Percentiles rank a stretch among this genome's conserved stretches.
phyloP scores from a whole-genome alignment of 2,329 filamentous ascomycete genomes.

The Alternaria tenuissima region DNA sequence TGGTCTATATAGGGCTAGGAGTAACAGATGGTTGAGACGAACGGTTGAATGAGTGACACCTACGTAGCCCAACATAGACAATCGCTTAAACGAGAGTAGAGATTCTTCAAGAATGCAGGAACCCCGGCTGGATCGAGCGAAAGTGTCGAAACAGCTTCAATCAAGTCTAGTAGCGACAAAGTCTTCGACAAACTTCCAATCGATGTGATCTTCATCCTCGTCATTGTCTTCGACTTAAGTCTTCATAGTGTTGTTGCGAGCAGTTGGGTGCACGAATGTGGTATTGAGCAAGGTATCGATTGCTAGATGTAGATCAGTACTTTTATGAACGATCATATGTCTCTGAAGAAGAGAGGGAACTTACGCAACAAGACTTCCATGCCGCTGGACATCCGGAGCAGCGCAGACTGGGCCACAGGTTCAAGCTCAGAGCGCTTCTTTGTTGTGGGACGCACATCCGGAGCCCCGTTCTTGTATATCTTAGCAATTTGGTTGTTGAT shows the following conservation, averaged over 20 bases:
- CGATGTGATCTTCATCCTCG: neutral
- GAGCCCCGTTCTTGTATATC: neutral
- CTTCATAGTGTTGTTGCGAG: conserved; percentile 3
- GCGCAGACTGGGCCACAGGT: neutral
- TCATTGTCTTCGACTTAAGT: neutral
- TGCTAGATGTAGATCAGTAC: neutral
- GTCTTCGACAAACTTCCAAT: neutral
- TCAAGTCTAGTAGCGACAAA: neutral
- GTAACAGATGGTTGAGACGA: neutral
- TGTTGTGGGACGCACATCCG: neutral
- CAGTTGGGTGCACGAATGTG: neutral
- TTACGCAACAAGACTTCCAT: neutral
- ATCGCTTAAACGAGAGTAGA: neutral
- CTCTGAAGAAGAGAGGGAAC: neutral
- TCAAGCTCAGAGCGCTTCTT: conserved; percentile 2
- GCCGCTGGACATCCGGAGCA: neutral
- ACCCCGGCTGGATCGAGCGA: neutral
- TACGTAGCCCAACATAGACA: neutral
- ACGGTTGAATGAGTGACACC: neutral
- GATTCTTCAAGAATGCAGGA: neutral
- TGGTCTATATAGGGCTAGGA: neutral
- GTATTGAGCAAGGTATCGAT: neutral
- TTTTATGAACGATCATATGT: neutral
- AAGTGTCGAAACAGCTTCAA: neutral
- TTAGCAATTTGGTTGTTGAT: neutral